These are phyloP conservation scores for Boletus tylopilopsis DNA, from an alignment of 768 basidiomycete genomes.

Conservation along the genomic window DNA sequence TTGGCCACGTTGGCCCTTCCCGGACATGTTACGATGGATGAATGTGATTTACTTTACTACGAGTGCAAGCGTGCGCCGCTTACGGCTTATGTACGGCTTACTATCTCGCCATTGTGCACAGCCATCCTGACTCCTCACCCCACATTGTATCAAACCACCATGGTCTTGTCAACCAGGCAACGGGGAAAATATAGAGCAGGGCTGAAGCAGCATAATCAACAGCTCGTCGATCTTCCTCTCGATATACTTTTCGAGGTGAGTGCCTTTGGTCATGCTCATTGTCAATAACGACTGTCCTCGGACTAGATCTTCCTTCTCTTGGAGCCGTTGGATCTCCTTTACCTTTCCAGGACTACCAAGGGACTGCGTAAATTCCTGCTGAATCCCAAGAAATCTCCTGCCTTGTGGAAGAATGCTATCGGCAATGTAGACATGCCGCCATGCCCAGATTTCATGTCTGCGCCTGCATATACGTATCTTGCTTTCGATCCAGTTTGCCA, in stretches of 20 bases:
- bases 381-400: slow-evolving; percentile 10
- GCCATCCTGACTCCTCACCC: too few relatives aligned
- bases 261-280: background rate
- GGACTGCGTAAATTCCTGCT: slow-evolving; percentile 27
- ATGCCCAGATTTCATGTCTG: slow-evolving; percentile 25
- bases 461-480: slow-evolving; percentile 29
- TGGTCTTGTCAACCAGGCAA: slow-evolving; percentile 1
- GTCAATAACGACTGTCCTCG: background rate
- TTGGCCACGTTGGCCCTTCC: background rate
- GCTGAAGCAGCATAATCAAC: too few relatives aligned
- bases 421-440: slow-evolving; percentile 23
- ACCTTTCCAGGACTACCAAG: slow-evolving; percentile 31
- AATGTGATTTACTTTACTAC: slow-evolving; percentile 9
- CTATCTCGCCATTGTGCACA: too few relatives aligned
- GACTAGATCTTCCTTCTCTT: slow-evolving; percentile 24
- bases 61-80: background rate
- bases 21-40: slow-evolving; percentile 15
- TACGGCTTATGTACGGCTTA: too few relatives aligned
- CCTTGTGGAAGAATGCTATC: slow-evolving; percentile 28
- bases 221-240: slow-evolving; percentile 9
- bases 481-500: slow-evolving; percentile 29
- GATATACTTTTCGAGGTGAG: slow-evolving; percentile 15
- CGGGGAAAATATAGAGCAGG: background rate
- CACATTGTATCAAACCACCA: background rate
- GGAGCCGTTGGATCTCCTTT: slow-evolving; percentile 31